Percentiles rank a stretch among this genome's conserved stretches.
Conservation (phyloP, 1,284 basidiomycete species). For the Tylopilus sp. region DNA sequence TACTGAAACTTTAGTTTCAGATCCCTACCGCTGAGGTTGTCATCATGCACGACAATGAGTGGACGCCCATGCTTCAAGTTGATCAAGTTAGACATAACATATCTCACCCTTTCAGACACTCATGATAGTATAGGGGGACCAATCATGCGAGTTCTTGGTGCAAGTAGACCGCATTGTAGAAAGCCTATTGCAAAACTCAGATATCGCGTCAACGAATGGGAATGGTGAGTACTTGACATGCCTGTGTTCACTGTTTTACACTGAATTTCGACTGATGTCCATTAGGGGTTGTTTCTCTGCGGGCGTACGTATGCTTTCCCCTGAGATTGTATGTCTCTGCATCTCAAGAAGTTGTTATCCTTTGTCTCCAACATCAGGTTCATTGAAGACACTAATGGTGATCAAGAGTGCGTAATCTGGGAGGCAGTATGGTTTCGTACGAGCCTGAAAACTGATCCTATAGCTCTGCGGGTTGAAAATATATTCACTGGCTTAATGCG, state of each 20-base stretch:
- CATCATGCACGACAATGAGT: background rate
- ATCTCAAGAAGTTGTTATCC: background rate
- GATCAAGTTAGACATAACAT: background rate
- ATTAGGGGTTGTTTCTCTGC: background rate
- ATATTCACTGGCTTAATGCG: background rate
- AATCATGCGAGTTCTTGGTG: background rate
- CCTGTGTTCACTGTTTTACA: background rate
- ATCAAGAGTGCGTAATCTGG: background rate
- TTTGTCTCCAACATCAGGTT: background rate
- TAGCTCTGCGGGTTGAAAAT: background rate
- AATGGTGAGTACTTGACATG: background rate
- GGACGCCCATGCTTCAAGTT: background rate
- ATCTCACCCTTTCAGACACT: background rate
- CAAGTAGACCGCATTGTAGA: background rate
- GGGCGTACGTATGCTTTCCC: background rate
- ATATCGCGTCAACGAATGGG: background rate
- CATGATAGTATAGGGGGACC: background rate
- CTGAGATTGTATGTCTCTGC: background rate
- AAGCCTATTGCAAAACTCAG: background rate
- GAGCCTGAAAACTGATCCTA: background rate
- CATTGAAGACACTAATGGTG: background rate
- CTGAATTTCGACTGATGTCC: background rate
- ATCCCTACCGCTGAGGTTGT: background rate
- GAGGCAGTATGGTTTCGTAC: background rate
- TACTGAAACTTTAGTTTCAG: background rate